Base-by-base conservation (phyloP, 2,329 filamentous ascomycete species). In the Lasiodiplodia sp. region DNA sequence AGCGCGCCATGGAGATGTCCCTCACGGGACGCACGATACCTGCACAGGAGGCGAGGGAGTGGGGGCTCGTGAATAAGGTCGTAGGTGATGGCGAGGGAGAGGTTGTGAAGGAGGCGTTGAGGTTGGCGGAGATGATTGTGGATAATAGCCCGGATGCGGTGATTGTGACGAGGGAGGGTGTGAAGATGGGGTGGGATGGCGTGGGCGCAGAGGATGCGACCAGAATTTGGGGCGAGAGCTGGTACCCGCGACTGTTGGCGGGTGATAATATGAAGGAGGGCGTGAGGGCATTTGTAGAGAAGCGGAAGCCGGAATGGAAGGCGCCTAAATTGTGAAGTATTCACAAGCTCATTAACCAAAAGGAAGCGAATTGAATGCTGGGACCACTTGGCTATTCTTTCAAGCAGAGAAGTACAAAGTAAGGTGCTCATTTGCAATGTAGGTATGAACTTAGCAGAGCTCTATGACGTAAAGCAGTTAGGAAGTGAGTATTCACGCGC, bases 201-300 rank as follows among this genome's bases (percentile, higher is more conserved):
- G 80, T 89, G 23, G 87, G 89, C 12, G 90, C 89, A 0, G 87
- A 89, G 77, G 84, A 87, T 70, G 90, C 82, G 11, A 92, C 88
- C 44, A 82, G 82, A 70, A 75, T 87, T 71, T 76, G 92, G 67
- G 82, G 85, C 18, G 84, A 87, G 66, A 85, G 85, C 1, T 86
- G 89, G 82, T 90, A 87, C 74, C 82, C 81, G 66, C 82, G 82
- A 69, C 83, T 94, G 68, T 83, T 89, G 70, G 85, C 82, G 2
- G 91, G 88, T 0, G 89, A 91, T 72, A 95, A 95, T 78, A 89
- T 93, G 79, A 86, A 85, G 67, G 92, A 94, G 80, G 92, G 92
- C 0, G 83, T 94, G 23, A 82, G 78, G 79, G 92, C 91, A 70
- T 95, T 95, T 82, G 89, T 92, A 21, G 91, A 94, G 84, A 93